Evolutionary conservation across 106 monocot genomes (phyloP), one percentile per base, ranked within the genome.

Genomic region (Iris macrosiphon): DNA sequence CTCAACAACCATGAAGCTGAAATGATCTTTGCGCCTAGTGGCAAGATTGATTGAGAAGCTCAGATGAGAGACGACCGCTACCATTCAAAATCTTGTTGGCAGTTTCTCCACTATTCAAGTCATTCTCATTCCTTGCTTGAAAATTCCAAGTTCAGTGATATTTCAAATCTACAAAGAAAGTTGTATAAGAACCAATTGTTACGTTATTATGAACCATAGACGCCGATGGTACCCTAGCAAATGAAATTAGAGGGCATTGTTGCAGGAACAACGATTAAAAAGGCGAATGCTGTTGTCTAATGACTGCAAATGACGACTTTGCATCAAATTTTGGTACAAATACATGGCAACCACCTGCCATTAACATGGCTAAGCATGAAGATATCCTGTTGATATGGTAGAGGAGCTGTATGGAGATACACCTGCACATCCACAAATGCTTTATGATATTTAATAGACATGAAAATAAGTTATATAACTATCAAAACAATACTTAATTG

Each of bases 331-430:
- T 96, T 15, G 85, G 90, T 34, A 72, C 61, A 40, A 96, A 69
- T 58, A 96, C 75, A 68, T 96, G 90, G 53, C 90, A 75, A 22
- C 70, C 90, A 59, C 82, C 89, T 23, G 63, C 77, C 72, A 87
- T 70, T 59, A 87, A 38, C 70, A 83, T 67, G 8, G 96, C 77
- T 38, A 96, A 72, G 63, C 85, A 89, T 49, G 96, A 96, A 53
- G 96, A 90, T 63, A 96, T 68, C 32, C 86, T 90, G 44, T 90
- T 86, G 71, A 96, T 87, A 48, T 96, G 96, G 61, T 80, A 96
- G 60, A 25, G 96, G 83, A 20, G 86, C 80, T 49, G 89, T 78
- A 41, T 96, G 89, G 37, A 96, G 80, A 77, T 96, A 90, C 38
- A 96, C 77, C 96, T 96, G 59, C 45, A 66, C 42, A 53, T 0